phyloP scores from a whole-genome alignment of 768 basidiomycete species.

The Tylopilus cervinicoccineus region DNA sequence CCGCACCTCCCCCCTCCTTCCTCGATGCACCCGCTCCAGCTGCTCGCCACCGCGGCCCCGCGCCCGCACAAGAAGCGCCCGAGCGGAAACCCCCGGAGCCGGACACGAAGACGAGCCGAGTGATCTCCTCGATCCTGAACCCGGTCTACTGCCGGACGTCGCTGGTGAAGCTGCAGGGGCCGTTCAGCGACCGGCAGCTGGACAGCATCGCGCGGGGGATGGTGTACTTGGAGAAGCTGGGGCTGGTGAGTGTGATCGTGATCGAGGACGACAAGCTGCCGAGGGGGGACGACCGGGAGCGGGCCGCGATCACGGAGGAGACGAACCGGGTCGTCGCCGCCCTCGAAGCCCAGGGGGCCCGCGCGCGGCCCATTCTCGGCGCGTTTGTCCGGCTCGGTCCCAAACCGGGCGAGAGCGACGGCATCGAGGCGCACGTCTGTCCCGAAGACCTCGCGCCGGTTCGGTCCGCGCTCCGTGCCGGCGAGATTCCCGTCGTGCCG shows the following conservation, averaged over 20 bases:
- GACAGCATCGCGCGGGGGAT: slow-evolving; percentile 92
- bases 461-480: slow-evolving; percentile 83
- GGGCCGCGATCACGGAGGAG: slow-evolving; percentile 66
- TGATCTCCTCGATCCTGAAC: slow-evolving; percentile 75
- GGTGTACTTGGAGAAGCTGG: slow-evolving; percentile 93
- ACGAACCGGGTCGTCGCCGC: slow-evolving; percentile 79
- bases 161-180: slow-evolving; percentile 94
- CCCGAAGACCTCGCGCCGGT: slow-evolving; percentile 80
- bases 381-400: slow-evolving; percentile 83
- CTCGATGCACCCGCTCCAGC: slow-evolving; percentile 27
- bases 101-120: slow-evolving; percentile 41
- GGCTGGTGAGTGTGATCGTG: slow-evolving; percentile 92
- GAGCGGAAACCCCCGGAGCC: slow-evolving; percentile 28
- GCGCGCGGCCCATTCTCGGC: slow-evolving; percentile 84
- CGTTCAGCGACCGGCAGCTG: slow-evolving; percentile 89
- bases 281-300: slow-evolving; percentile 67
- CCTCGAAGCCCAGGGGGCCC: slow-evolving; percentile 81
- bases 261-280: slow-evolving; percentile 81
- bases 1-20: slow-evolving; percentile 18
- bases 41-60: slow-evolving; percentile 9
- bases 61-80: slow-evolving; percentile 5
- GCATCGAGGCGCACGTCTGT: slow-evolving; percentile 72
- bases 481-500: slow-evolving; percentile 94
- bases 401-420: slow-evolving; percentile 48
- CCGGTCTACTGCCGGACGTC: slow-evolving; percentile 85